These are phyloP conservation scores for Scenedesmus sp. DNA, from an alignment of 163 green algal genomes.

Conservation along the genomic window DNA sequence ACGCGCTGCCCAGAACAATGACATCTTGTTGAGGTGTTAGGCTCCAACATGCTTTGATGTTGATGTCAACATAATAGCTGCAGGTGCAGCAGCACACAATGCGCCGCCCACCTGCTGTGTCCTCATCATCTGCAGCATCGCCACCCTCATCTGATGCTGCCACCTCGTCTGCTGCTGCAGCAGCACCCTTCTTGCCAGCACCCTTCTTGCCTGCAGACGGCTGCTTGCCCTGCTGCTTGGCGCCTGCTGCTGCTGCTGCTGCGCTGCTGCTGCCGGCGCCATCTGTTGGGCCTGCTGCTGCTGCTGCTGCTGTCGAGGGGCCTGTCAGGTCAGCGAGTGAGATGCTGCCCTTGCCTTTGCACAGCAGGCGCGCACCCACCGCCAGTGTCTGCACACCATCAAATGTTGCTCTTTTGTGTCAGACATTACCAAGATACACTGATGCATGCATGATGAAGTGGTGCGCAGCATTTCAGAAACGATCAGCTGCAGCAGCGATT, in stretches of 20 bases:
- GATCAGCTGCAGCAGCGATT: too few relatives aligned
- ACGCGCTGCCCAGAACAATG: too few relatives aligned
- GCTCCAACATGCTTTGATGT: background rate
- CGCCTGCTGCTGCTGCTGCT: background rate
- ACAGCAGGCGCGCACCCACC: slow-evolving; percentile 5
- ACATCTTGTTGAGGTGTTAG: too few relatives aligned
- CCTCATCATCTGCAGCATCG: background rate
- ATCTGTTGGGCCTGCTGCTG: background rate
- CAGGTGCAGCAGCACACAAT: background rate
- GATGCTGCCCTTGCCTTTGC: slow-evolving; percentile 19
- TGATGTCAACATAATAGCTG: background rate
- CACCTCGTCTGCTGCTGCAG: background rate
- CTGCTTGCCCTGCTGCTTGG: background rate
- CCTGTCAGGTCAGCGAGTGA: background rate
- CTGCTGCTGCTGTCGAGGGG: background rate
- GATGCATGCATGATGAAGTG: too few relatives aligned
- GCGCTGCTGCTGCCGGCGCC: background rate
- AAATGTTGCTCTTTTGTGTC: background rate
- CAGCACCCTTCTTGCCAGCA: background rate
- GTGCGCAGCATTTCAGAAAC: background rate
- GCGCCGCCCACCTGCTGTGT: background rate
- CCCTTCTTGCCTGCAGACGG: background rate
- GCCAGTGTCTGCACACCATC: background rate
- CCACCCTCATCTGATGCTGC: background rate
- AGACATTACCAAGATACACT: too few relatives aligned